Evolutionary conservation across 2,329 filamentous ascomycete species (phyloP).

Genomic region (Alternaria postmessia): DNA sequence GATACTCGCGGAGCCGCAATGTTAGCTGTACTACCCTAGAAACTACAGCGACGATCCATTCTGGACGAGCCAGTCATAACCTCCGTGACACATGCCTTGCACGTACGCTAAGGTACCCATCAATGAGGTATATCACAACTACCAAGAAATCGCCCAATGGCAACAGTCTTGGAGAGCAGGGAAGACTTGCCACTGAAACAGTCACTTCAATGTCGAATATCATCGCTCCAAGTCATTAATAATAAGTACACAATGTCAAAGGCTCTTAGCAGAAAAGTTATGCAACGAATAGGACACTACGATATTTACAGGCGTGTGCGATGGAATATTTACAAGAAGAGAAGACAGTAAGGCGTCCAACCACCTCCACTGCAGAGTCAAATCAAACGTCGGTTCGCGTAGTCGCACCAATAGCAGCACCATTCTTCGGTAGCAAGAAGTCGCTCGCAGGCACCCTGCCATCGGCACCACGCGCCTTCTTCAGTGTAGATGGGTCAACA

Average conservation of each 20-base stretch:
- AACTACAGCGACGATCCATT: neutral
- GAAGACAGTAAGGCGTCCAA: neutral
- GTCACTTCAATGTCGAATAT: neutral
- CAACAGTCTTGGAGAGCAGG: too few relatives aligned
- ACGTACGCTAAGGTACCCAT: too few relatives aligned
- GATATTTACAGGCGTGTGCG: neutral
- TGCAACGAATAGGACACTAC: neutral
- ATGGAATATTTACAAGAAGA: neutral
- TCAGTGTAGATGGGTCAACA: conserved; percentile 43
- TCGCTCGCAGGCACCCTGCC: conserved; percentile 54
- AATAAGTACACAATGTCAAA: neutral
- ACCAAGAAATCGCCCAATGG: too few relatives aligned
- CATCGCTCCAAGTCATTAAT: neutral
- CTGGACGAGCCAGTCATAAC: too few relatives aligned
- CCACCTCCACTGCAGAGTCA: neutral
- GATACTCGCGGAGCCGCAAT: neutral
- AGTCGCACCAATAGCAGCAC: conserved; percentile 53
- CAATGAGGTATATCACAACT: too few relatives aligned
- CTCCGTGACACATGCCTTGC: too few relatives aligned
- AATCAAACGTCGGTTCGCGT: conserved; percentile 30
- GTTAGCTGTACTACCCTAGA: neutral
- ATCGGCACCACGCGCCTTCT: conserved; percentile 48
- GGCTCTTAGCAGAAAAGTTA: neutral
- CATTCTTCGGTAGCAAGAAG: conserved; percentile 53
- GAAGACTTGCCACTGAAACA: too few relatives aligned